A percentile compares a stretch with the other conserved stretches of the same genome.
Conservation (phyloP, 306 rosid species). For the Senna siamea region DNA sequence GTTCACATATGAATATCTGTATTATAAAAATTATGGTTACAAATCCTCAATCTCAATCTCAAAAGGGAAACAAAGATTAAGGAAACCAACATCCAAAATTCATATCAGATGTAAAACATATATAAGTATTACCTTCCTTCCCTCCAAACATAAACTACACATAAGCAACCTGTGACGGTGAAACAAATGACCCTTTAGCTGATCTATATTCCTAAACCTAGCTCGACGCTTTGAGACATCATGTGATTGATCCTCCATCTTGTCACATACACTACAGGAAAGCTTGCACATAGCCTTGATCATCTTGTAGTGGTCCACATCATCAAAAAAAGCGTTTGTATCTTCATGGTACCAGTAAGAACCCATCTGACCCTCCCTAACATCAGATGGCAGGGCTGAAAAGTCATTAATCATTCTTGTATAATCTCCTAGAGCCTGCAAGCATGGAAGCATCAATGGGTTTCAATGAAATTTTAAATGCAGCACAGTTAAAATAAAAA, state of each 20-base stretch:
- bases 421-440: slow-evolving; percentile 81
- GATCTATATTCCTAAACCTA: slow-evolving; percentile 75
- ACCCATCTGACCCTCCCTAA: slow-evolving; percentile 73
- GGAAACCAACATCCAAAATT: slow-evolving; percentile 10
- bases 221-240: slow-evolving; percentile 66
- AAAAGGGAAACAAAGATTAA: slow-evolving; percentile 2
- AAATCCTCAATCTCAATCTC: slow-evolving; percentile 19
- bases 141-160: slow-evolving; percentile 93
- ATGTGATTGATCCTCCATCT: slow-evolving; percentile 70
- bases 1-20: slow-evolving; percentile 93
- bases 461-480: slow-evolving; percentile 4
- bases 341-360: slow-evolving; percentile 76
- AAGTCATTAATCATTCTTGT: slow-evolving; percentile 71
- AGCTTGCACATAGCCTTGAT: slow-evolving; percentile 81
- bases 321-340: slow-evolving; percentile 73
- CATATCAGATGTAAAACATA: slow-evolving; percentile 9
- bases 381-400: slow-evolving; percentile 53
- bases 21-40: slow-evolving; percentile 31
- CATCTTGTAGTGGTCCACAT: slow-evolving; percentile 79
- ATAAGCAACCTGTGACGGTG: slow-evolving; percentile 78
- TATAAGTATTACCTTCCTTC: slow-evolving; percentile 72
- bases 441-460: slow-evolving; percentile 15
- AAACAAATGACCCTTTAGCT: slow-evolving; percentile 89
- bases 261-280: slow-evolving; percentile 87
- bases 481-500: neutral